phyloP scores from a whole-genome alignment of 768 basidiomycete species.

The Phaeotremella skinneri region DNA sequence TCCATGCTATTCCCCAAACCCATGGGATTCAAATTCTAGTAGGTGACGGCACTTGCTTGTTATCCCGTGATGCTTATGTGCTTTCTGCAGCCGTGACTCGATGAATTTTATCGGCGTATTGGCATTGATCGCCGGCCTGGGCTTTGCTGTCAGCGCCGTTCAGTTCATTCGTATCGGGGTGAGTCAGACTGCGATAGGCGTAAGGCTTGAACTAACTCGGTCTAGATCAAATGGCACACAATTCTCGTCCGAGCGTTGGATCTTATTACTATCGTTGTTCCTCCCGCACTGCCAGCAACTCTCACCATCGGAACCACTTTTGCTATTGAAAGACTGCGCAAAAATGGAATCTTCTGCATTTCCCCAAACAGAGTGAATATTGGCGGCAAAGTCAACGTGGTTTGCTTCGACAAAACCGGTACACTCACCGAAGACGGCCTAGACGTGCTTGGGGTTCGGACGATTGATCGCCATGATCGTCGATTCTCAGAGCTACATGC shows the following conservation, averaged over 20 bases:
- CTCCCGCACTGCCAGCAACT: constrained; percentile 94
- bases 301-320: constrained; percentile 97
- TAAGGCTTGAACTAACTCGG: constrained; percentile 7
- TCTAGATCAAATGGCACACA: constrained; percentile 79
- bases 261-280: constrained; percentile 93
- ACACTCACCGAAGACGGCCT: constrained; percentile 97
- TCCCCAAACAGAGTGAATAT: constrained; percentile 94
- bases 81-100: constrained; percentile 45
- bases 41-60: constrained; percentile 55
- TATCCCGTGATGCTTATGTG: background rate
- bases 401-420: constrained; percentile 98
- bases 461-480: constrained; percentile 68
- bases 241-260: constrained; percentile 90
- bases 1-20: constrained; percentile 99
- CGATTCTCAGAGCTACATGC: constrained; percentile 87
- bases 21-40: constrained; percentile 98
- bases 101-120: constrained; percentile 80
- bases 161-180: constrained; percentile 90
- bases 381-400: constrained; percentile 91
- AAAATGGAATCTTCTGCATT: constrained; percentile 88
- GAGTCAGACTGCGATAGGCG: constrained; percentile 41
- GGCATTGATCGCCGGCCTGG: constrained; percentile 82
- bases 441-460: constrained; percentile 90
- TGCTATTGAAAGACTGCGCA: constrained; percentile 81
- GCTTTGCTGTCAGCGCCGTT: constrained; percentile 85